Percentiles rank a stretch among this genome's conserved stretches.
Evolutionary conservation across 2,329 filamentous ascomycete species (phyloP).

Genomic region (Cadophora gregata): DNA sequence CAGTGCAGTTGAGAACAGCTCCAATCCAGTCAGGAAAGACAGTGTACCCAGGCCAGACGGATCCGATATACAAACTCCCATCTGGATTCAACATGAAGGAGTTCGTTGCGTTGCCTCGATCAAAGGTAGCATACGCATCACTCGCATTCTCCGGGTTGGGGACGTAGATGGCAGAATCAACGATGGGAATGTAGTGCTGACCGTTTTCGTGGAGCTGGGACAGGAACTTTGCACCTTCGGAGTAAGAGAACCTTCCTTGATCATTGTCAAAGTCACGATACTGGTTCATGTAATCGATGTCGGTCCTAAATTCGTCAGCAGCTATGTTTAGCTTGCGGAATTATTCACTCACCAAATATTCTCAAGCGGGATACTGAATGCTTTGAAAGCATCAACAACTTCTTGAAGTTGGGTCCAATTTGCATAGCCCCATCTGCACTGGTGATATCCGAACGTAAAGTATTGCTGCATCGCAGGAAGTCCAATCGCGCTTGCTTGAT

Average conservation of each 20-base stretch:
- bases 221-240: constrained; percentile 65
- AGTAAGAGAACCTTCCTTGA: constrained; percentile 59
- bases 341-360: constrained; percentile 64
- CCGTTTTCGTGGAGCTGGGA: constrained; percentile 65
- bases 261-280: constrained; percentile 69
- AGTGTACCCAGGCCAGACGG: constrained; percentile 77
- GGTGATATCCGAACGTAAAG: constrained; percentile 81
- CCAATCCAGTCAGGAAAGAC: constrained; percentile 74
- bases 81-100: constrained; percentile 63
- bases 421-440: constrained; percentile 82
- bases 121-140: constrained; percentile 67
- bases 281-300: constrained; percentile 73
- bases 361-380: constrained; percentile 71
- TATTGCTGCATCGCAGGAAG: constrained; percentile 82
- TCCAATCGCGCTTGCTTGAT: constrained; percentile 70
- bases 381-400: constrained; percentile 70
- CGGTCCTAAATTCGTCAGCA: constrained; percentile 54
- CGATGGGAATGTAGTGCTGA: constrained; percentile 69
- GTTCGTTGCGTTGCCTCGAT: constrained; percentile 63
- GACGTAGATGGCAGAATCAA: constrained; percentile 73
- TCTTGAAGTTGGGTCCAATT: constrained; percentile 73
- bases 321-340: background rate
- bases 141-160: constrained; percentile 72
- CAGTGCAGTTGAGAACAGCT: constrained; percentile 63
- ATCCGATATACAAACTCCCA: constrained; percentile 61